A percentile compares a stretch with the other conserved stretches of the same genome.
These are phyloP conservation scores for Coemansia sp. DNA, from an alignment of 192 early-diverging fungal species.

Conservation along the genomic window DNA sequence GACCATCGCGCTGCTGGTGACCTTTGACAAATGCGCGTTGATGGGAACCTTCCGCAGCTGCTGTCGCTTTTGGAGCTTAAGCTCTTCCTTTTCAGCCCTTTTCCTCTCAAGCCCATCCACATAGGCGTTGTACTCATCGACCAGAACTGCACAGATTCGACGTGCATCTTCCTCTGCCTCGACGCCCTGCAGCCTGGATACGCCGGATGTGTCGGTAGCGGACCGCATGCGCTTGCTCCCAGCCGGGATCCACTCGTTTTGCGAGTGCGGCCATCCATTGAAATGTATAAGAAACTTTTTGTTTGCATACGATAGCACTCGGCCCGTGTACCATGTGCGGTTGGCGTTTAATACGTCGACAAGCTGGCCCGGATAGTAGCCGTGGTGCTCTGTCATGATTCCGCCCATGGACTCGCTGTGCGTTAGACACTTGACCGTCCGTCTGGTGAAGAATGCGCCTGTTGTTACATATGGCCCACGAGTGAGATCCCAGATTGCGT, in stretches of 20 bases:
- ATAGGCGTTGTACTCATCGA: slow-evolving; percentile 44
- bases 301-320: slow-evolving; percentile 43
- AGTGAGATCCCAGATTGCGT: slow-evolving; percentile 36
- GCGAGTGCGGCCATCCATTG: slow-evolving; percentile 40
- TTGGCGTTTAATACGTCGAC: slow-evolving; percentile 53
- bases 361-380: slow-evolving; percentile 46
- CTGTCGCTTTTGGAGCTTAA: slow-evolving; percentile 7
- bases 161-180: slow-evolving; percentile 48
- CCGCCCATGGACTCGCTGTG: slow-evolving; percentile 48
- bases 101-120: slow-evolving; percentile 30
- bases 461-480: slow-evolving; percentile 49
- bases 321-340: slow-evolving; percentile 45
- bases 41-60: slow-evolving; percentile 14
- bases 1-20: slow-evolving; percentile 10
- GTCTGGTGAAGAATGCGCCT: slow-evolving; percentile 48
- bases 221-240: slow-evolving; percentile 47
- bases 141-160: slow-evolving; percentile 33
- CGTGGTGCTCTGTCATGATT: slow-evolving; percentile 52
- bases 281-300: slow-evolving; percentile 49
- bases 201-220: neutral
- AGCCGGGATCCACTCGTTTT: slow-evolving; percentile 51
- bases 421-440: slow-evolving; percentile 44
- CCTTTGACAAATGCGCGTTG: slow-evolving; percentile 10
- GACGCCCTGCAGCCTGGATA: neutral
- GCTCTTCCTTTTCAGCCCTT: slow-evolving; percentile 14